Percentiles rank a stretch among this genome's conserved stretches.
phyloP scores from a whole-genome alignment of 495 filamentous ascomycete genomes.

The Trypethelium eluteriae region DNA sequence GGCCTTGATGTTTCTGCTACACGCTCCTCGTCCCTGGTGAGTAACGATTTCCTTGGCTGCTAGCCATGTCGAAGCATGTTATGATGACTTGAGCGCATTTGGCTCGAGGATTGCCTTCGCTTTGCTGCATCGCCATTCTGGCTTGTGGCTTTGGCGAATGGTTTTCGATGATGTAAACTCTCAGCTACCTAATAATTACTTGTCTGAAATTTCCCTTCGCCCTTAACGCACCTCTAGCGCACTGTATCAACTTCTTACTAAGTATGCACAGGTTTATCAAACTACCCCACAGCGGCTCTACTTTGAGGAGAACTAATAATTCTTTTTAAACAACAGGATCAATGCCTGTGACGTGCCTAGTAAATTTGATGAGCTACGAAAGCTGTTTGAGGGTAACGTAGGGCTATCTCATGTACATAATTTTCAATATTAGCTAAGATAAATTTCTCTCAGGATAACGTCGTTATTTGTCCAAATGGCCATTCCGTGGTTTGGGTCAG shows the following conservation, averaged over 20 bases:
- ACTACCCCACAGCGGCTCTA: neutral
- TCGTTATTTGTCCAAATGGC: slow-evolving; percentile 79
- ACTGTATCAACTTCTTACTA: neutral
- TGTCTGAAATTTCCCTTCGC: slow-evolving; percentile 60
- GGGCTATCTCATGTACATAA: slow-evolving; percentile 26
- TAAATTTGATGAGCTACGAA: slow-evolving; percentile 64
- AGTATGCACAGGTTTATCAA: neutral
- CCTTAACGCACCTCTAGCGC: neutral
- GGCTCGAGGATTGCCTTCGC: slow-evolving; percentile 81
- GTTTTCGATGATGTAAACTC: slow-evolving; percentile 89
- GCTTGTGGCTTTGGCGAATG: slow-evolving; percentile 34
- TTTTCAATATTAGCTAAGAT: slow-evolving; percentile 39
- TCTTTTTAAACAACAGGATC: slow-evolving; percentile 49
- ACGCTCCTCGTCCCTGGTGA: slow-evolving; percentile 8
- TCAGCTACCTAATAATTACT: slow-evolving; percentile 87
- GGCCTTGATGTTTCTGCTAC: slow-evolving; percentile 19
- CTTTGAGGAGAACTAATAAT: neutral
- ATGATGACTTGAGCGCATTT: slow-evolving; percentile 99
- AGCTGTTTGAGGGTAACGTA: slow-evolving; percentile 72
- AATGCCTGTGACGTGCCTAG: slow-evolving; percentile 89
- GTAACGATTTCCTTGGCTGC: slow-evolving; percentile 18
- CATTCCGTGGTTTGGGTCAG: slow-evolving; percentile 89
- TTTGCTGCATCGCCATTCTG: slow-evolving; percentile 46
- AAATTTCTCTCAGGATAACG: slow-evolving; percentile 56
- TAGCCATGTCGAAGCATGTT: slow-evolving; percentile 29